Evolutionary conservation across 768 basidiomycete species (phyloP).

Genomic region (Phylloporus arenicola): DNA sequence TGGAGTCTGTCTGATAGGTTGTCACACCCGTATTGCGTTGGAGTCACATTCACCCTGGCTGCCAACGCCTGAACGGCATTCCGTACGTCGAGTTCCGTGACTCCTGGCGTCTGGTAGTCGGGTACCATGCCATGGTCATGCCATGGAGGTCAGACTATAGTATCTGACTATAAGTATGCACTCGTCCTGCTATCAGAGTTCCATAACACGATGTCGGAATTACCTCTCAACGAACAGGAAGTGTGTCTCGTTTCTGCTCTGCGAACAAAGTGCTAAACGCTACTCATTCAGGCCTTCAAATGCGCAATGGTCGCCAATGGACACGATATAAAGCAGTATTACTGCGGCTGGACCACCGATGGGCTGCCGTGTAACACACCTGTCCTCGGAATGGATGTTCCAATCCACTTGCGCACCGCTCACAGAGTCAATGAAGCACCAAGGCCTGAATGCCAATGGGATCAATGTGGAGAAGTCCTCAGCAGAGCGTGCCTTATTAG

Average conservation of each 20-base stretch:
- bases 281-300: conserved; percentile 1
- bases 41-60: neutral
- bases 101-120: conserved; percentile 14
- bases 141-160: conserved; percentile 1
- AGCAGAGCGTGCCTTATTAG: conserved; percentile 13
- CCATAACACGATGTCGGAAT: neutral
- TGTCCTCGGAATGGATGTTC: conserved; percentile 15
- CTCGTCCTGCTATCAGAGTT: neutral
- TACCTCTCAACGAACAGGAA: no score
- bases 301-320: conserved; percentile 10
- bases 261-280: neutral
- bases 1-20: neutral
- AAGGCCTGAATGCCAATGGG: conserved; percentile 14
- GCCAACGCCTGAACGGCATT: conserved; percentile 2
- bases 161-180: conserved; percentile 8
- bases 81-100: neutral
- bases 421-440: conserved; percentile 5
- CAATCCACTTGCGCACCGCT: conserved; percentile 10
- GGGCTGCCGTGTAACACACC: conserved; percentile 6
- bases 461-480: conserved; percentile 12
- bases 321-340: neutral
- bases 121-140: conserved; percentile 15
- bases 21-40: neutral
- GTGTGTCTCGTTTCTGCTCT: no score
- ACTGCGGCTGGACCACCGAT: conserved; percentile 10